These are phyloP conservation scores for Penicillium sp. DNA, from an alignment of 2,329 filamentous ascomycete species.

Conservation along the genomic window DNA sequence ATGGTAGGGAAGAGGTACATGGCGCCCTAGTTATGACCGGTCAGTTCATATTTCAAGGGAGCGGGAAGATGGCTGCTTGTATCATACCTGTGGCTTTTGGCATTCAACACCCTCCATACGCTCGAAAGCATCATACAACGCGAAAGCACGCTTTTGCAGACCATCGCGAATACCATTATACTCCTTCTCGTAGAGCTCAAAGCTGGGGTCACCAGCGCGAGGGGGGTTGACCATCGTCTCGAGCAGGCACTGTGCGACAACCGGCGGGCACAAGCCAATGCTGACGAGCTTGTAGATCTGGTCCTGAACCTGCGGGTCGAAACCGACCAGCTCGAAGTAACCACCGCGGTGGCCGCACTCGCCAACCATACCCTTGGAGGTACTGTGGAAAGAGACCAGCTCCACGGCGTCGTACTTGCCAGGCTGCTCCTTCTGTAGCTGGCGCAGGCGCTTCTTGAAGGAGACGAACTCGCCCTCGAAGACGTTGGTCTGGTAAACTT, in stretches of 20 bases:
- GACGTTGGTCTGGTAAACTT: slow-evolving; percentile 99
- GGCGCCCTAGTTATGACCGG: slow-evolving; percentile 63
- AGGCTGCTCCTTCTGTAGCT: slow-evolving; percentile 73
- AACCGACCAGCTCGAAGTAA: slow-evolving; percentile 94
- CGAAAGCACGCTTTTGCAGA: slow-evolving; percentile 76
- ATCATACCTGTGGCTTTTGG: slow-evolving; percentile 70
- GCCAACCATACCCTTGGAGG: slow-evolving; percentile 98
- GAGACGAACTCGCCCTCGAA: slow-evolving; percentile 93
- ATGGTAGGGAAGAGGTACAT: slow-evolving; percentile 99
- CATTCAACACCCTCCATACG: slow-evolving; percentile 96
- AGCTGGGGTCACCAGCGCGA: slow-evolving; percentile 77
- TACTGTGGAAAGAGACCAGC: slow-evolving; percentile 87
- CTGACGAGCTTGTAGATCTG: slow-evolving; percentile 99
- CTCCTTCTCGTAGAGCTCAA: slow-evolving; percentile 80
- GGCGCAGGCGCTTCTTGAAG: slow-evolving; percentile 86
- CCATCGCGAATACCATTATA: slow-evolving; percentile 81
- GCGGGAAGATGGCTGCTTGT: background rate
- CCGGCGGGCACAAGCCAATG: slow-evolving; percentile 94
- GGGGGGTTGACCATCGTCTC: slow-evolving; percentile 99
- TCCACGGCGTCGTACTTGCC: slow-evolving; percentile 83
- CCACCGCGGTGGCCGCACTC: slow-evolving; percentile 97
- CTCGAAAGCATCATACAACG: slow-evolving; percentile 86
- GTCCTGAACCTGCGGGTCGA: slow-evolving; percentile 80
- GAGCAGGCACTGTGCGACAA: slow-evolving; percentile 93
- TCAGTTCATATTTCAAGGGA: background rate